Evolutionary conservation across 257 asterid species (phyloP).

Genomic region (Osmanthus fragrans): DNA sequence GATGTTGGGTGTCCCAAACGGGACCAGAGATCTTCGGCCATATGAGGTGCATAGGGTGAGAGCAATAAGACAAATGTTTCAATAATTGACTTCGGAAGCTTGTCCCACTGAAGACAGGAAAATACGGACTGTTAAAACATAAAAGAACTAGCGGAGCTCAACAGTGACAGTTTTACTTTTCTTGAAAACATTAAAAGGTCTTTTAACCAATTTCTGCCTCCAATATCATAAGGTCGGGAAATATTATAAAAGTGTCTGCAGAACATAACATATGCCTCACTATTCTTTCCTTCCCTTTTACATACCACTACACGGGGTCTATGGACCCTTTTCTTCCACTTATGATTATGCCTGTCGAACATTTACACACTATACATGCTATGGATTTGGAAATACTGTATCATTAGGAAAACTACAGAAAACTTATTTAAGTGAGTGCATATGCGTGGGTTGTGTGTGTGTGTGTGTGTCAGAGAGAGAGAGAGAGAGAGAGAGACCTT

Average conservation of each 20-base stretch:
- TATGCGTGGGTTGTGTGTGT: not conserved
- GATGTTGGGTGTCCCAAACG: constrained; percentile 77
- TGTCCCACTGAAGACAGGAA: constrained; percentile 75
- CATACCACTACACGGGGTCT: not conserved
- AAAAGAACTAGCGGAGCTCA: not conserved
- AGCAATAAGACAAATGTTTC: constrained; percentile 78
- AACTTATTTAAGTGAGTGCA: not conserved
- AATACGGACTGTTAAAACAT: not conserved
- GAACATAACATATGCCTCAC: not conserved
- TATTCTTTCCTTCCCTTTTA: not conserved
- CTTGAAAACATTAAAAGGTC: not conserved
- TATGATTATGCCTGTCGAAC: not conserved
- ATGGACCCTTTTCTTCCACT: not conserved
- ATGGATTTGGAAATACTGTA: not conserved
- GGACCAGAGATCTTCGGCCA: constrained; percentile 96
- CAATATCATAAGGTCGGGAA: not conserved
- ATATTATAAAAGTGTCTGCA: not conserved
- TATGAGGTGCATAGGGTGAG: constrained; percentile 97
- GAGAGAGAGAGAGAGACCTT: constrained; percentile 50
- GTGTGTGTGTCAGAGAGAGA: not conserved
- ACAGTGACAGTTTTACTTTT: not conserved
- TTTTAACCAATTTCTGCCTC: not conserved
- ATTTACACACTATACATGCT: not conserved
- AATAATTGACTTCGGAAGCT: constrained; percentile 65
- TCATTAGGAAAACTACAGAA: not conserved